Base-by-base conservation (phyloP, 768 basidiomycete genomes). In the Lactarius indigo region DNA sequence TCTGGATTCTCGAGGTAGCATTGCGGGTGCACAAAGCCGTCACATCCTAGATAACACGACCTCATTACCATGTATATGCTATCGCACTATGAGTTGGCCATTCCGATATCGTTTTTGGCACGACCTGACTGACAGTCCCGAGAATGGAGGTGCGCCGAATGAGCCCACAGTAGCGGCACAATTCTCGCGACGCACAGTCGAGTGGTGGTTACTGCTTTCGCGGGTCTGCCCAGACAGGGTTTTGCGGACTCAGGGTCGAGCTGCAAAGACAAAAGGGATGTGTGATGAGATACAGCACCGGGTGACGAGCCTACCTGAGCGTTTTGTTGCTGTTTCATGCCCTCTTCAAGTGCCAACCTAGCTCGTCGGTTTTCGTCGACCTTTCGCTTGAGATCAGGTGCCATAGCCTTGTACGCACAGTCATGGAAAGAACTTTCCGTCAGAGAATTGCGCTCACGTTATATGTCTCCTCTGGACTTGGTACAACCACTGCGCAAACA, bases 1-100 rank as follows among this genome's bases (percentile, higher is more conserved):
- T 99, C 28, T 97, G 96, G 89, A 85, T 92, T 37, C 78, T 99
- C 17, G 92, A 97, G 73, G 89, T 94, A 39, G 94, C 87, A n/a
- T 76, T 97, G 60, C 82, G 85, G 28, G 80, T 96, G 18, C 83
- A 89, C 73, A 92, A 89, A 73, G 84, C 84, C 17, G 72, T 91
- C 58, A 60, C 62, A 47, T 62, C 74, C 57, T 73, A 65, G 52
- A 26, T 44, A 37, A n/a, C 47, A 39, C 23, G 55, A 67, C 30
- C 13, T 8, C 17, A 39, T 42, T 47, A 18, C 15, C 15, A 50
- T 42, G 60, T 69, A 61, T 61, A 61, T 61, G 33, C 35, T 35
- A 44, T 20, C 9, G 47, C 20, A 57, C 31, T 18, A 52, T 47
- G 33, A 39, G 39, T 12, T 44, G 56, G 41, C 20, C 39, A 31